Base-by-base conservation (phyloP, 2,329 filamentous ascomycete genomes). In the Ceratocystis cubensis region DNA sequence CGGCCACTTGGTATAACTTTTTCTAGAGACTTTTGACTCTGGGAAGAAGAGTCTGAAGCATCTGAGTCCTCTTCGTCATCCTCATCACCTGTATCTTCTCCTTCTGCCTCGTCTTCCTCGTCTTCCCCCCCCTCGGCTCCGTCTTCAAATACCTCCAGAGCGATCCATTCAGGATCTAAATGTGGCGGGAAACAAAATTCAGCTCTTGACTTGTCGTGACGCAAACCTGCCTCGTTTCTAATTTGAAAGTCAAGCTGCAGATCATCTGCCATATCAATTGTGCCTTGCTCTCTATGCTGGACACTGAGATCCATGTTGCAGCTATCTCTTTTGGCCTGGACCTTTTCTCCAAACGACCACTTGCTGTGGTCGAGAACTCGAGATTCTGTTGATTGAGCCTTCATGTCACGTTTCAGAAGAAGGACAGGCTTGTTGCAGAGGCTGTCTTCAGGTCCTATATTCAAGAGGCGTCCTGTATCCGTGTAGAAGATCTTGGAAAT, bases 401-500 rank as follows among this genome's bases (percentile, higher is more conserved):
- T 75, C 46, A 70, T 66, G 62, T 74, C 73, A 28, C 74, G 70
- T 68, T 76, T 74, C 68, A 74, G 70, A 67, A 73, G 72, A 5
- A 77, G 69, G 1, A 76, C 73, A 5, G 75, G 75, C 13, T 71
- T 74, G 61, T 74, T 75, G 44, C 74, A 76, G 63, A 70, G 78
- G 20, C 76, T 73, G 3, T 62, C 50, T 5, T 76, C 75, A 25
- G 75, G 76, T 17, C 79, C 78, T 66, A 96, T 91, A 69, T 96
- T 96, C 30, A 96, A 79, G 8, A 96, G 89, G 71, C 89, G 89
- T 20, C 91, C 91, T 0, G 90, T 95, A 70, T 96, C 89, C 0
- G 91, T 91, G 72, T 96, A 96, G 75, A 96, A 96, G 41, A 96
- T 90, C 73, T 95, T 96, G 5, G 91, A 89, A 4, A 96, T 82